Evolutionary conservation across 1,284 basidiomycete species (phyloP).

Genomic region (Sanguinoderma infundibulare): DNA sequence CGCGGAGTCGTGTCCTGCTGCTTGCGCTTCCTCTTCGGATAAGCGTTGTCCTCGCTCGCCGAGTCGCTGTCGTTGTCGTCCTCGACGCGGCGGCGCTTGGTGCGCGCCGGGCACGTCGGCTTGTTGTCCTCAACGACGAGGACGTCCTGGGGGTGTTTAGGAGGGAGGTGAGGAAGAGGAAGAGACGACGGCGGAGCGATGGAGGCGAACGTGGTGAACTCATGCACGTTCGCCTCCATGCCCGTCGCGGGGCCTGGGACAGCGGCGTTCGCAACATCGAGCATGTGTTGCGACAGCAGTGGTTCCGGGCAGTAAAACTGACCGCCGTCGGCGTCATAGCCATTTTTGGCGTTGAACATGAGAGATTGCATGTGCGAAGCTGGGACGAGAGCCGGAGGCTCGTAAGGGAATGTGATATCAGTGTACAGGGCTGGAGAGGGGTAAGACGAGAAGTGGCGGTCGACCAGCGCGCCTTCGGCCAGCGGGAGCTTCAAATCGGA

Average conservation of each 20-base stretch:
- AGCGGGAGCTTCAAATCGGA: background rate
- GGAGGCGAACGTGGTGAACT: background rate
- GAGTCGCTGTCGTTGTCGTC: background rate
- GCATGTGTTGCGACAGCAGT: conserved; percentile 3
- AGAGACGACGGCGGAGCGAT: background rate
- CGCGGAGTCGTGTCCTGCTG: conserved; percentile 14
- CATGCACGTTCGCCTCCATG: conserved; percentile 1
- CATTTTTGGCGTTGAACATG: too few species aligned
- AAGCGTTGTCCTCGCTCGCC: background rate
- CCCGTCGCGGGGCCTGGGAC: background rate
- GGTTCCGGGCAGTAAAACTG: conserved; percentile 1
- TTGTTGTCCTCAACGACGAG: background rate
- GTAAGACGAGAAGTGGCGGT: background rate
- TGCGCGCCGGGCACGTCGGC: background rate
- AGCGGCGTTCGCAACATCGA: conserved; percentile 5
- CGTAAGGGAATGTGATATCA: background rate
- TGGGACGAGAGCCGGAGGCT: background rate
- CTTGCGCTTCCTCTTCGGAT: background rate
- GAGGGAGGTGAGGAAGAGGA: background rate
- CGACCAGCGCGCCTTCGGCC: background rate
- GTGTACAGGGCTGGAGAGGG: background rate
- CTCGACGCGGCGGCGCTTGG: background rate
- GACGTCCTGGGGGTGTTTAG: background rate
- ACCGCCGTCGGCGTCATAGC: background rate
- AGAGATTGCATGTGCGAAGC: background rate